Percentiles rank a stretch among this genome's conserved stretches.
Conservation (phyloP, 1,139 yeast genomes). For the Yamadazyma aaseri region DNA sequence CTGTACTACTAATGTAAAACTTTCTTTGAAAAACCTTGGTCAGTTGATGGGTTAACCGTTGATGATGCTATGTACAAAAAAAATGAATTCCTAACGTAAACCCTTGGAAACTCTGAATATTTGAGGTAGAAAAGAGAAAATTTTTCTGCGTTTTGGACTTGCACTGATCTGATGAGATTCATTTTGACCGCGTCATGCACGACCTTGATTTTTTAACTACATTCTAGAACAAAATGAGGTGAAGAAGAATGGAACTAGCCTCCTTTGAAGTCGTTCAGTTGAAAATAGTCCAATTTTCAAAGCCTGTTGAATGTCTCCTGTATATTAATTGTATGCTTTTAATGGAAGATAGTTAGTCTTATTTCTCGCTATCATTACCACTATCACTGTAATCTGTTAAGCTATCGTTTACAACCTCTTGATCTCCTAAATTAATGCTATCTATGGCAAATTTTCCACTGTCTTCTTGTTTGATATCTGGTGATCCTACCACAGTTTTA, state of each 20-base stretch:
- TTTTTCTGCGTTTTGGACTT: conserved; percentile 8
- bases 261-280: too few relatives aligned
- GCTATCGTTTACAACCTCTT: conserved; percentile 4
- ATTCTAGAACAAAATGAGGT: too few relatives aligned
- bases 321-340: too few relatives aligned
- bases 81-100: neutral
- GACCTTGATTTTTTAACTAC: too few relatives aligned
- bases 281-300: too few relatives aligned
- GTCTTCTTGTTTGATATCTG: neutral
- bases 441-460: neutral
- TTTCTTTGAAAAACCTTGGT: too few relatives aligned
- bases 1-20: too few relatives aligned
- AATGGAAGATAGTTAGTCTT: too few relatives aligned
- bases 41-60: neutral
- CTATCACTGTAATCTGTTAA: conserved; percentile 10
- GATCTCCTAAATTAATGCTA: neutral
- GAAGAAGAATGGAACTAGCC: too few relatives aligned
- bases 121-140: conserved; percentile 6
- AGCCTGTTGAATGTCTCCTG: too few relatives aligned
- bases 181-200: too few relatives aligned
- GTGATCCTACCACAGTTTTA: neutral
- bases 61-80: conserved; percentile 3
- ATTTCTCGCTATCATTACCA: too few relatives aligned
- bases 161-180: conserved; percentile 1
- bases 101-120: neutral